Conservation (phyloP, 2,329 filamentous ascomycete genomes). For the Apiospora aurea region DNA sequence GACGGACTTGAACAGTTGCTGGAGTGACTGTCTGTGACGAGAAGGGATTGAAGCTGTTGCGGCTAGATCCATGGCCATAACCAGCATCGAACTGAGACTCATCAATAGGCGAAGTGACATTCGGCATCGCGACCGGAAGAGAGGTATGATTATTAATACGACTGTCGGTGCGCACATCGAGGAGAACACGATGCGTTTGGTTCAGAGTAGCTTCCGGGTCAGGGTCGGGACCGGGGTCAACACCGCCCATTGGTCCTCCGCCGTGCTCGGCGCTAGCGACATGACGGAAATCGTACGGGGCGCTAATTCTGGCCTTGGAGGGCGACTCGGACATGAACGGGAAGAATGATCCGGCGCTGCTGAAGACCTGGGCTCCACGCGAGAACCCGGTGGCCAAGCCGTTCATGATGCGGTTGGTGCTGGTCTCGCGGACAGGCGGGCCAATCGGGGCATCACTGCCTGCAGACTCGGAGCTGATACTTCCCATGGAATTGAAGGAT, state of each 20-base stretch:
- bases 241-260: neutral
- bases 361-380: neutral
- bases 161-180: neutral
- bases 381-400: neutral
- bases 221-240: neutral
- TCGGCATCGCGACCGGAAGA: constrained; percentile 20
- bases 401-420: neutral
- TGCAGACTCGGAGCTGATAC: neutral
- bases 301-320: neutral
- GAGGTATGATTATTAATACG: constrained; percentile 4
- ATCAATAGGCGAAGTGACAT: constrained; percentile 14
- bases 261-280: constrained; percentile 16
- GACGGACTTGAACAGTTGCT: neutral
- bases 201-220: neutral
- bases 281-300: constrained; percentile 2
- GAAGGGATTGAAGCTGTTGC: neutral
- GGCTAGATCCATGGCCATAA: neutral
- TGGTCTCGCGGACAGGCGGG: neutral
- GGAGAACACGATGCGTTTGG: neutral
- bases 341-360: neutral
- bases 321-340: neutral
- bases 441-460: neutral
- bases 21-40: neutral
- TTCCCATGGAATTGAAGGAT: neutral
- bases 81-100: neutral